These are phyloP conservation scores for Hymenoscyphus occultus DNA, from an alignment of 2,329 filamentous ascomycete genomes.

Conservation along the genomic window DNA sequence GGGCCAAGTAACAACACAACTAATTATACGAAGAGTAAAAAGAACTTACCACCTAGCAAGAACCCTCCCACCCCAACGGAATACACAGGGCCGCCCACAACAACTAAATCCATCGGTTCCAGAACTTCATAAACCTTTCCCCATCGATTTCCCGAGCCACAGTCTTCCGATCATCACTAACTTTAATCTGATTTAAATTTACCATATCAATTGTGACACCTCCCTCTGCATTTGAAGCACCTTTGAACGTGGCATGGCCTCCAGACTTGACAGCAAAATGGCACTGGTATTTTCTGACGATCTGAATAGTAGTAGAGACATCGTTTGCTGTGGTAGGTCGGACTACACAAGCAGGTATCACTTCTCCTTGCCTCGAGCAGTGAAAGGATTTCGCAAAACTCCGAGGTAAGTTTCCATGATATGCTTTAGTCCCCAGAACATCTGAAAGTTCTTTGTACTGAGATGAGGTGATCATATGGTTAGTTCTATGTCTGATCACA, in stretches of 20 bases:
- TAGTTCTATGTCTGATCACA: not conserved
- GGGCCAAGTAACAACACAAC: not conserved
- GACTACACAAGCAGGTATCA: conserved; percentile 26
- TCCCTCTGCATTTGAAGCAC: conserved; percentile 48
- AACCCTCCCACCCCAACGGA: conserved; percentile 27
- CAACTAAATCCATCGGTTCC: conserved; percentile 34
- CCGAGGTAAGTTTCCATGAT: not conserved
- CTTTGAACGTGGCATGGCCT: conserved; percentile 36
- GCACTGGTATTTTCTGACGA: conserved; percentile 15
- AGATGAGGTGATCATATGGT: not conserved
- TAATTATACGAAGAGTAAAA: not conserved
- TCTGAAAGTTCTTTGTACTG: not conserved
- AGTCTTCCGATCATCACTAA: conserved; percentile 30
- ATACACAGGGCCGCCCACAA: conserved; percentile 40
- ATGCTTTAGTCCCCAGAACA: not conserved
- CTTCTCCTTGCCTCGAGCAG: conserved; percentile 5
- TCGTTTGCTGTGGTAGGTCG: conserved; percentile 21
- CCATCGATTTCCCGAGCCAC: conserved; percentile 42
- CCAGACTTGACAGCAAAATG: conserved; percentile 30
- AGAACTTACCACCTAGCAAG: conserved; percentile 26
- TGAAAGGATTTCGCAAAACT: not conserved
- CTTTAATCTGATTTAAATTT: conserved; percentile 28
- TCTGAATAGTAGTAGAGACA: conserved; percentile 23
- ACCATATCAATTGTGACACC: conserved; percentile 50
- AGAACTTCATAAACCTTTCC: conserved; percentile 39